Percentiles rank a stretch among this genome's conserved stretches.
phyloP scores from a whole-genome alignment of 495 filamentous ascomycete genomes.

The Aspergillus egyptiacus region DNA sequence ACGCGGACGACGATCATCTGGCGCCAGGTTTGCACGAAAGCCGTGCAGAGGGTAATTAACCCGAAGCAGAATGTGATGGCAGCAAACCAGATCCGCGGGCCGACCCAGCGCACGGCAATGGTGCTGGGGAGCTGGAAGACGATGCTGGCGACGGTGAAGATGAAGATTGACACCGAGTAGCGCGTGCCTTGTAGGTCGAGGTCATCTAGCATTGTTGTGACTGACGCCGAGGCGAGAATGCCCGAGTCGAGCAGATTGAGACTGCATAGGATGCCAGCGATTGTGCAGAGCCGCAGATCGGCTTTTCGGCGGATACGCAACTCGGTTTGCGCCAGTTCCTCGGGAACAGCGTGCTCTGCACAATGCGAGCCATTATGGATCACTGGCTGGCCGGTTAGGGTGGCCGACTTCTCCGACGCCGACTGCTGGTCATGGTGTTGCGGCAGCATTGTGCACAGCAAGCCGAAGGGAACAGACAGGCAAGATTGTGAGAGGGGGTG shows the following conservation, averaged over 20 bases:
- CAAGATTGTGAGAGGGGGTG: not conserved
- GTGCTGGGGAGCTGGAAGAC: constrained; percentile 71
- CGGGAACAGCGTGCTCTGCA: not conserved
- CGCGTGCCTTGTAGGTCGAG: constrained; percentile 58
- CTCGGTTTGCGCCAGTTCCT: constrained; percentile 24
- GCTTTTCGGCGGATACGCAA: constrained; percentile 55
- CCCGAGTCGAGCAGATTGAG: constrained; percentile 69
- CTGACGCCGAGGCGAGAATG: constrained; percentile 71
- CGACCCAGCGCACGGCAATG: constrained; percentile 59
- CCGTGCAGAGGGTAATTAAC: constrained; percentile 66
- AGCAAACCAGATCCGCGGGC: constrained; percentile 64
- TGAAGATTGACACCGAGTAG: constrained; percentile 70
- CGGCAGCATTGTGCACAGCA: not conserved
- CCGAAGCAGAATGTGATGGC: constrained; percentile 64
- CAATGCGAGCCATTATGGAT: not conserved
- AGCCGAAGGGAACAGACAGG: not conserved
- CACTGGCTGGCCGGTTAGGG: not conserved
- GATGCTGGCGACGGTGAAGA: constrained; percentile 71
- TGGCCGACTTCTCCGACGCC: not conserved
- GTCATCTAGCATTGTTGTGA: constrained; percentile 66
- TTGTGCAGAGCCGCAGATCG: constrained; percentile 68
- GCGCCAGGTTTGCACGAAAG: constrained; percentile 59
- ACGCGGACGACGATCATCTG: constrained; percentile 70
- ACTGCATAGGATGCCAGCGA: constrained; percentile 66
- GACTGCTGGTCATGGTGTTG: not conserved